phyloP scores from a whole-genome alignment of 768 basidiomycete species.

The Phylloporus arenicola region DNA sequence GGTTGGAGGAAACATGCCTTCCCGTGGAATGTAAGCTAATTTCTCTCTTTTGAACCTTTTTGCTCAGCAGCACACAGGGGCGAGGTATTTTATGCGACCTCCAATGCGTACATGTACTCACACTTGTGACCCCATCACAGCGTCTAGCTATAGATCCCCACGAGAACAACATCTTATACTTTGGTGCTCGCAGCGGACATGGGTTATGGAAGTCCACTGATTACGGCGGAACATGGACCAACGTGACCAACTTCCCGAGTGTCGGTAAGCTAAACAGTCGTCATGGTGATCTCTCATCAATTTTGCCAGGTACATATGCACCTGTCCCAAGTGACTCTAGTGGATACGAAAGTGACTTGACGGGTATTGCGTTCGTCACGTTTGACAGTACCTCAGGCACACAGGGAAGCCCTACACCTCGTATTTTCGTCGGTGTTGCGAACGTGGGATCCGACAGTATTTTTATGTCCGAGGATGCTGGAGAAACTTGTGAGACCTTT shows the following conservation, averaged over 20 bases:
- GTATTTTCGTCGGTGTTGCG: slow-evolving; percentile 66
- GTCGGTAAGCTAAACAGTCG: slow-evolving; percentile 38
- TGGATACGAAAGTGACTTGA: slow-evolving; percentile 8
- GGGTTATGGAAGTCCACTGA: slow-evolving; percentile 65
- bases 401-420: slow-evolving; percentile 48
- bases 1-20: slow-evolving; percentile 43
- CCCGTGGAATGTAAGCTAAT: slow-evolving; percentile 46
- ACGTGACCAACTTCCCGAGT: slow-evolving; percentile 55
- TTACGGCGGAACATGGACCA: slow-evolving; percentile 52
- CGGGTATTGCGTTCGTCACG: slow-evolving; percentile 9
- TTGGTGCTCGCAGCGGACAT: slow-evolving; percentile 59
- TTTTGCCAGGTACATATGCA: slow-evolving; percentile 6
- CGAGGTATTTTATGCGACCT: slow-evolving; percentile 3
- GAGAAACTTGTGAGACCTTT: slow-evolving; percentile 18
- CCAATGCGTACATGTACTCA: not conserved
- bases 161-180: slow-evolving; percentile 54
- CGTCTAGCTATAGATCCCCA: slow-evolving; percentile 61
- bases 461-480: slow-evolving; percentile 52
- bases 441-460: slow-evolving; percentile 50
- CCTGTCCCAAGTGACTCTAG: slow-evolving; percentile 5
- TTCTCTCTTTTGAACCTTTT: not conserved
- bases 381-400: slow-evolving; percentile 31
- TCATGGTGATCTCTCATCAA: not conserved
- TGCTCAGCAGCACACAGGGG: slow-evolving; percentile 2
- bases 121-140: slow-evolving; percentile 23